These are phyloP conservation scores for Ophryocystis elektroscirrha DNA, from an alignment of 169 alveolate species.

Conservation along the genomic window DNA sequence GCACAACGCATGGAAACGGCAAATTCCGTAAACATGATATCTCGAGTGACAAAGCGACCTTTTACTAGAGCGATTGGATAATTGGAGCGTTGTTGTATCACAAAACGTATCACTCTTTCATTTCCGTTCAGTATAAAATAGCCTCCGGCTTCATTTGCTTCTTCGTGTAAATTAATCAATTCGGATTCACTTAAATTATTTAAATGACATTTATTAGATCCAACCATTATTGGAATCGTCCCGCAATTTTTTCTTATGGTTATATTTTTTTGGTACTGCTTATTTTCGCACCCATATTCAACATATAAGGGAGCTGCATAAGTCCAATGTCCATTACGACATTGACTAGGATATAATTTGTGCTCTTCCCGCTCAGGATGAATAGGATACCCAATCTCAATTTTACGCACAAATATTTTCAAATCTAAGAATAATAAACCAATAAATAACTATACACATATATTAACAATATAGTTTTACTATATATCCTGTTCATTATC, in stretches of 20 bases:
- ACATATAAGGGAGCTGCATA: slow-evolving; percentile 20
- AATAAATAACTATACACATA: no score
- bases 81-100: slow-evolving; percentile 74
- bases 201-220: slow-evolving; percentile 72
- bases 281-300: slow-evolving; percentile 4
- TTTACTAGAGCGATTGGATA: slow-evolving; percentile 56
- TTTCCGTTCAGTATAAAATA: slow-evolving; percentile 89
- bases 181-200: slow-evolving; percentile 57
- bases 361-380: background rate
- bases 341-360: slow-evolving; percentile 12
- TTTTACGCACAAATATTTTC: background rate
- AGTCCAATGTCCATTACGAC: slow-evolving; percentile 17
- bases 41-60: slow-evolving; percentile 11
- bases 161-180: slow-evolving; percentile 78
- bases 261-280: slow-evolving; percentile 2
- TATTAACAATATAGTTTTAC: no score
- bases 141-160: slow-evolving; percentile 92
- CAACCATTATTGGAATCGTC: slow-evolving; percentile 84
- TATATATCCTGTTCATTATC: slow-evolving; percentile 5
- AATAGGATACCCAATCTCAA: background rate
- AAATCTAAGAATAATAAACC: background rate
- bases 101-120: slow-evolving; percentile 82
- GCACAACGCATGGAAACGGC: slow-evolving; percentile 16
- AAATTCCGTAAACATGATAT: slow-evolving; percentile 12
- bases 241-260: slow-evolving; percentile 52